Evolutionary conservation across 192 early-diverging fungal genomes (phyloP).

Genomic region (Cetraspora pellucida): DNA sequence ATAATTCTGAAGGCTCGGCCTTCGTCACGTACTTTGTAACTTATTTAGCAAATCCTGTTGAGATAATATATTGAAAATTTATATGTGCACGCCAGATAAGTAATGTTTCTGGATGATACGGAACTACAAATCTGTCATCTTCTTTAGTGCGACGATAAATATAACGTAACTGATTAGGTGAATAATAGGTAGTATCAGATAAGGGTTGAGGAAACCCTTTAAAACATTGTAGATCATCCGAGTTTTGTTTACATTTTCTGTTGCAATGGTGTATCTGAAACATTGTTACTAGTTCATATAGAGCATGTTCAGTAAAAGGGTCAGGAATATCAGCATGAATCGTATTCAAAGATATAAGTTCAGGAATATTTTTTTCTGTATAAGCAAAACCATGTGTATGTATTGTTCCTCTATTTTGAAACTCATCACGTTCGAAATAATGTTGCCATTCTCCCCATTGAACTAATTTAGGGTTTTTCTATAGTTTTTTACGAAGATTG

Average conservation of each 20-base stretch:
- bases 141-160: neutral
- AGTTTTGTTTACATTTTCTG: neutral
- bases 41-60: neutral
- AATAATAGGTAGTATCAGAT: slow-evolving; percentile 10
- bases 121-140: neutral
- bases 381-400: slow-evolving; percentile 7
- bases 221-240: too few species aligned
- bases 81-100: neutral
- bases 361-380: neutral
- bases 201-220: neutral
- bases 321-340: neutral
- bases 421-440: slow-evolving; percentile 24
- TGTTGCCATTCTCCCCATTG: neutral
- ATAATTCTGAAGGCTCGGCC: neutral
- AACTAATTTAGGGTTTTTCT: neutral
- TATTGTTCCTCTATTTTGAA: slow-evolving; percentile 16
- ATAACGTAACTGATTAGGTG: neutral
- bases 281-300: slow-evolving; percentile 1
- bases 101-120: slow-evolving; percentile 2
- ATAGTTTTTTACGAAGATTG: neutral
- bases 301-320: neutral
- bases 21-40: neutral
- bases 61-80: slow-evolving; percentile 13
- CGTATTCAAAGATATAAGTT: neutral
- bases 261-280: neutral